Evolutionary conservation across 78 protist genomes (phyloP).

Genomic region (Tieghemostelium lacteum): DNA sequence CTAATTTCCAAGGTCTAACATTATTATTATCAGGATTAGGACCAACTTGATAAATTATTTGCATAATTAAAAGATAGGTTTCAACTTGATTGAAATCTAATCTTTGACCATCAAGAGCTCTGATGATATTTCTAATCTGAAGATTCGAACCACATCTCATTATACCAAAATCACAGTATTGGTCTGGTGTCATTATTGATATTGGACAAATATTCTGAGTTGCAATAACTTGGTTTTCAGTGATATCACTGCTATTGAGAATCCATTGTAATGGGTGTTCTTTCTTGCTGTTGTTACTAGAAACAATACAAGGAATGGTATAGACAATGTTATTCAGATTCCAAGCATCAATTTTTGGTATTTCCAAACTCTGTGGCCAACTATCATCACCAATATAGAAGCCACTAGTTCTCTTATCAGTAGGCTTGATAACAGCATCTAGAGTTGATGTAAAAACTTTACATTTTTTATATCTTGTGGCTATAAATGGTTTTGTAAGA

Average conservation of each 20-base stretch:
- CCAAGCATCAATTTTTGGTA: too few relatives aligned
- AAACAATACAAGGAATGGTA: too few relatives aligned
- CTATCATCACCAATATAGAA: too few relatives aligned
- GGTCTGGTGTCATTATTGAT: neutral
- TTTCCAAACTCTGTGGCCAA: too few relatives aligned
- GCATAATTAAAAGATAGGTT: neutral
- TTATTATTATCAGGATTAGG: neutral
- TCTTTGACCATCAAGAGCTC: neutral
- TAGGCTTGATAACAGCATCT: too few relatives aligned
- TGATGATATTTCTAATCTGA: neutral
- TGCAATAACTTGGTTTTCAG: neutral
- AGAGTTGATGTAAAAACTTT: too few relatives aligned
- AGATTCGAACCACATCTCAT: neutral
- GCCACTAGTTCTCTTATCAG: too few relatives aligned
- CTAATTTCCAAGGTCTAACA: neutral
- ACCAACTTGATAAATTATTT: neutral
- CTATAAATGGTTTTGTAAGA: too few relatives aligned
- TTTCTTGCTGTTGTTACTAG: too few relatives aligned
- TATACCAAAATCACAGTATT: neutral
- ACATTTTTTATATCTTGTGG: too few relatives aligned
- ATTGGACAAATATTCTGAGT: neutral
- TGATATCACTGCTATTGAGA: neutral
- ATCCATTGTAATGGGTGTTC: neutral
- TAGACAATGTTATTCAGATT: too few relatives aligned
- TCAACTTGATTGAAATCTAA: too few relatives aligned